phyloP scores from a whole-genome alignment of 1,284 basidiomycete genomes.

The Ceratobasidium sp. region DNA sequence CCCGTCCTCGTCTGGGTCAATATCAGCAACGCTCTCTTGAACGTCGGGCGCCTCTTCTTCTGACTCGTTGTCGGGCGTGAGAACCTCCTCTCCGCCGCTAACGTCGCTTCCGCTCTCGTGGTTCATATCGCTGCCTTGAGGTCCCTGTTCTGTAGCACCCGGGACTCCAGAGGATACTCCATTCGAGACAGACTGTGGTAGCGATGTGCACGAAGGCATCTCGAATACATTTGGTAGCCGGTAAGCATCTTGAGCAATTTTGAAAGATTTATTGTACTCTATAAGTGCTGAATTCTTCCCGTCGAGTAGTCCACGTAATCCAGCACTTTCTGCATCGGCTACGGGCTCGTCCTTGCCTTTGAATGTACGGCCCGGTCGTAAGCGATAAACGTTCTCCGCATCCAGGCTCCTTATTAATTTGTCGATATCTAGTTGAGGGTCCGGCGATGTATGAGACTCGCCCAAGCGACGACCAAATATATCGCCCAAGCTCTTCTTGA shows the following conservation, averaged over 20 bases:
- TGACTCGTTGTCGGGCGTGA: background rate
- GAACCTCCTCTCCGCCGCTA: background rate
- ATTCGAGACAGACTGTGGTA: background rate
- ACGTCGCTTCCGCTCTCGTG: background rate
- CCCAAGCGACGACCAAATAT: background rate
- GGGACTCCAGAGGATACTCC: background rate
- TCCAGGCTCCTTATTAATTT: background rate
- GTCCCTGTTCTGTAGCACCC: background rate
- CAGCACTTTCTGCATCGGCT: background rate
- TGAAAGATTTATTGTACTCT: slow-evolving; percentile 5
- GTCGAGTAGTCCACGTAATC: background rate
- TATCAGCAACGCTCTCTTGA: background rate
- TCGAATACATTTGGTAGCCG: background rate
- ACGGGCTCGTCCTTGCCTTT: background rate
- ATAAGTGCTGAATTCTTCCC: background rate
- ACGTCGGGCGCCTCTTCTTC: background rate
- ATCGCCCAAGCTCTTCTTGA: background rate
- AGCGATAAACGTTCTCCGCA: background rate
- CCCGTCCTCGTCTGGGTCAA: background rate
- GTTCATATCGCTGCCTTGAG: background rate
- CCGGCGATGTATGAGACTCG: background rate
- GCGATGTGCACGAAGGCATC: background rate
- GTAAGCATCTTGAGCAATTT: background rate
- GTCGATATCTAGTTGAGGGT: background rate
- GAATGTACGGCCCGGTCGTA: background rate